Conservation (phyloP, 2,329 filamentous ascomycete genomes). For the Colletotrichum tropicicola region DNA sequence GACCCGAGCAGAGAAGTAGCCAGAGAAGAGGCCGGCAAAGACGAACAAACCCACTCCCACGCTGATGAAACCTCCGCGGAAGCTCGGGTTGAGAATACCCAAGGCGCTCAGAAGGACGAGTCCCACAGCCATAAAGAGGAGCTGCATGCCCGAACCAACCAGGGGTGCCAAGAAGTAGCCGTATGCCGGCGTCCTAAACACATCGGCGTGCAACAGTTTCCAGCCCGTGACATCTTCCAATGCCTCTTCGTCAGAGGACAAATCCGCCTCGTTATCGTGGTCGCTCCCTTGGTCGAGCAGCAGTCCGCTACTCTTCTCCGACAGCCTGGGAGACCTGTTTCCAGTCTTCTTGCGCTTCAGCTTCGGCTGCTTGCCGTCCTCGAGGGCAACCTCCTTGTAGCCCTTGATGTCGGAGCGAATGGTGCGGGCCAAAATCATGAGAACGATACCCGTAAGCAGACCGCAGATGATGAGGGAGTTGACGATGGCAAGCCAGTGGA, state of each 20-base stretch:
- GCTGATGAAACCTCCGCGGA: conserved; percentile 89
- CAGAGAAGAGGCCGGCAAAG: conserved; percentile 84
- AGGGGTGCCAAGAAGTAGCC: conserved; percentile 81
- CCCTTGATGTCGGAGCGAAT: conserved; percentile 81
- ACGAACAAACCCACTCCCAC: conserved; percentile 86
- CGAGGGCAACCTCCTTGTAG: conserved; percentile 71
- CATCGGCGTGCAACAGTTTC: conserved; percentile 90
- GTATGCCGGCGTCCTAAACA: conserved; percentile 78
- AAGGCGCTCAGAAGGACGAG: conserved; percentile 78
- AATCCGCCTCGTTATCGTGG: conserved; percentile 60
- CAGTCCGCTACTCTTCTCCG: conserved; percentile 65
- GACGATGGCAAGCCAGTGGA: conserved; percentile 89
- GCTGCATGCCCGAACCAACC: conserved; percentile 85
- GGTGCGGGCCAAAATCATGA: conserved; percentile 83
- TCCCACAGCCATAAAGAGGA: conserved; percentile 82
- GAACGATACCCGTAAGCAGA: conserved; percentile 79
- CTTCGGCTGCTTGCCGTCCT: conserved; percentile 72
- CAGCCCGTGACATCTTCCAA: conserved; percentile 86
- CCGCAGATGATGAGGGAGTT: conserved; percentile 88
- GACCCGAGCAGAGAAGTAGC: conserved; percentile 85
- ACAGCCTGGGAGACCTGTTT: conserved; percentile 31
- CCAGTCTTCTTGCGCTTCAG: conserved; percentile 58
- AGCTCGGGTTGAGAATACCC: conserved; percentile 84
- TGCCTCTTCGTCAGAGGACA: conserved; percentile 74
- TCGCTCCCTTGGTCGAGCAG: conserved; percentile 69